Evolutionary conservation across 2,329 filamentous ascomycete species (phyloP).

Genomic region (Xylaria digitata): DNA sequence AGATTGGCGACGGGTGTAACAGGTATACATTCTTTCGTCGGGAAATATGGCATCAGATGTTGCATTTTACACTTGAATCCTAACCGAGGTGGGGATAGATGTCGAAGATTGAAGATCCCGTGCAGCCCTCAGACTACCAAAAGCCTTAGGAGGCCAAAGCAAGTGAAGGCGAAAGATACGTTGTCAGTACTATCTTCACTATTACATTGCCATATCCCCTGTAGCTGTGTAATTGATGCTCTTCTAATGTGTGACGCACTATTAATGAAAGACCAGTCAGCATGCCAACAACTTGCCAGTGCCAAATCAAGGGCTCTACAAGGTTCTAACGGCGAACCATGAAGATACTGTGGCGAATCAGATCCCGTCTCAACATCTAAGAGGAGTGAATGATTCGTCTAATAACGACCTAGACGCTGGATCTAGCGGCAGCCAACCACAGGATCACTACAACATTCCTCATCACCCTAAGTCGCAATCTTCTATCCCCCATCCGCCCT

Average conservation of each 20-base stretch:
- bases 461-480: not conserved
- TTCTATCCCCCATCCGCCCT: not conserved
- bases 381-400: not conserved
- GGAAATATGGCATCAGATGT: too few species aligned
- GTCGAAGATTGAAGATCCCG: constrained; percentile 42
- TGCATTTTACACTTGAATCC: not conserved
- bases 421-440: not conserved
- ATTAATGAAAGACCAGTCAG: constrained; percentile 14
- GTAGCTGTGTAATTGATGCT: not conserved
- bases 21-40: constrained; percentile 35
- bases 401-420: not conserved
- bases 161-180: constrained; percentile 43
- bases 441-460: constrained; percentile 4
- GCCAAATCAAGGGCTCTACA: not conserved
- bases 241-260: not conserved
- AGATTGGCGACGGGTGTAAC: constrained; percentile 42
- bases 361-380: not conserved
- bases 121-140: constrained; percentile 47
- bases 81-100: constrained; percentile 37
- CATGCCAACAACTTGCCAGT: not conserved
- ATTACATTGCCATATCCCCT: not conserved
- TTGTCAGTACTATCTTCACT: constrained; percentile 34
- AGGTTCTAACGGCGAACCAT: not conserved
- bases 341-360: not conserved
- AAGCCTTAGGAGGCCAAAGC: constrained; percentile 47